Evolutionary conservation across 2,329 filamentous ascomycete species (phyloP).

Genomic region (Fusarium luffae): DNA sequence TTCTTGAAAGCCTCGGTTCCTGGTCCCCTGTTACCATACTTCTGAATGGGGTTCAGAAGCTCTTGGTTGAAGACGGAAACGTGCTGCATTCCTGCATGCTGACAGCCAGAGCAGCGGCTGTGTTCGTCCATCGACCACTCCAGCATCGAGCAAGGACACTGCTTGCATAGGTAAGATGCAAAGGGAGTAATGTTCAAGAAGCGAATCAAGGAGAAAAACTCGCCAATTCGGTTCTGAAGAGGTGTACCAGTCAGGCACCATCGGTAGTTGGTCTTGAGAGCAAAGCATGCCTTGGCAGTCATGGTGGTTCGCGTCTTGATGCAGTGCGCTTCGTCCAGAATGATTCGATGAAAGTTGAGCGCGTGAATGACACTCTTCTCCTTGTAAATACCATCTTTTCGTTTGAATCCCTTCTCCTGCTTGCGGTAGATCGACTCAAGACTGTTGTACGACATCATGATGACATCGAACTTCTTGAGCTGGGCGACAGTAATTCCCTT

Average conservation of each 20-base stretch:
- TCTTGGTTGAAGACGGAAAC: constrained; percentile 88
- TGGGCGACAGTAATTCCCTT: constrained; percentile 81
- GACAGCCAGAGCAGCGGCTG: constrained; percentile 76
- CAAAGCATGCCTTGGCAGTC: constrained; percentile 95
- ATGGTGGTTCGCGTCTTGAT: constrained; percentile 92
- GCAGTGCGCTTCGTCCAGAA: constrained; percentile 94
- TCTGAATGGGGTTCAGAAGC: constrained; percentile 83
- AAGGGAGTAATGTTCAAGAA: constrained; percentile 92
- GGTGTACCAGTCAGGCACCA: constrained; percentile 97
- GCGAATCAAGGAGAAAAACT: constrained; percentile 93
- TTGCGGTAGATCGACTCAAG: constrained; percentile 93
- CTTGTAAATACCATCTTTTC: constrained; percentile 82
- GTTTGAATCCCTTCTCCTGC: constrained; percentile 88
- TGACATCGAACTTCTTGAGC: constrained; percentile 86
- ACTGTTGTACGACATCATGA: constrained; percentile 96
- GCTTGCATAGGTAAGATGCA: constrained; percentile 92
- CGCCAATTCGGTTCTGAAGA: constrained; percentile 95
- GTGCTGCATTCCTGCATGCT: constrained; percentile 57
- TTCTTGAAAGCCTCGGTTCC: constrained; percentile 81
- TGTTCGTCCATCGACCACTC: constrained; percentile 85
- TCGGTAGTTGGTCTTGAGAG: constrained; percentile 85
- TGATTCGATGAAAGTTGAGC: constrained; percentile 88
- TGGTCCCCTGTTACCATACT: constrained; percentile 67
- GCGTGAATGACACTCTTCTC: constrained; percentile 84
- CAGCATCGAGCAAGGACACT: constrained; percentile 80